Evolutionary conservation across 192 early-diverging fungal species (phyloP).

Genomic region (Chytriomyces hyalinus): DNA sequence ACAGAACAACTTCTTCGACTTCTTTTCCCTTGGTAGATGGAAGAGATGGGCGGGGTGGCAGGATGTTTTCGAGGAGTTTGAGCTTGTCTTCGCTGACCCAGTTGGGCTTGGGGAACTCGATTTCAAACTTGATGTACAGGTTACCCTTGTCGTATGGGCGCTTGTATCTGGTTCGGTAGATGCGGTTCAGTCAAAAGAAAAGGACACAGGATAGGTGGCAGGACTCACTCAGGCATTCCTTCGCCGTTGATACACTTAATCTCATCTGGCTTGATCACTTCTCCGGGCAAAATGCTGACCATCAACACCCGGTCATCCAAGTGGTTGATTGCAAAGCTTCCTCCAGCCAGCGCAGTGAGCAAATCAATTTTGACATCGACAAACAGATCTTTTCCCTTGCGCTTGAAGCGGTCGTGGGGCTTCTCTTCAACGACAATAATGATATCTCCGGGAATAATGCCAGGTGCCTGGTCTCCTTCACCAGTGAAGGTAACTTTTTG

Average conservation of each 20-base stretch:
- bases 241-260: conserved; percentile 85
- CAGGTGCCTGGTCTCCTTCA: conserved; percentile 96
- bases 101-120: conserved; percentile 89
- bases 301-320: conserved; percentile 89
- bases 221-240: conserved; percentile 95
- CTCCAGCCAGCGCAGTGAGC: conserved; percentile 93
- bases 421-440: conserved; percentile 97
- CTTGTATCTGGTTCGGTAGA: conserved; percentile 46
- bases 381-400: conserved; percentile 90
- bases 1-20: conserved; percentile 86
- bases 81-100: conserved; percentile 76
- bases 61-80: conserved; percentile 75
- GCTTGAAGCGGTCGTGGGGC: conserved; percentile 89
- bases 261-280: conserved; percentile 92
- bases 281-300: conserved; percentile 91
- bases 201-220: conserved; percentile 46
- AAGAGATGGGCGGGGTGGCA: conserved; percentile 75
- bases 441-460: conserved; percentile 95
- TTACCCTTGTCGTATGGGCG: conserved; percentile 82
- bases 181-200: conserved; percentile 5
- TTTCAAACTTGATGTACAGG: conserved; percentile 90
- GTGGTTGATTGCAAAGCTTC: conserved; percentile 89
- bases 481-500: conserved; percentile 94
- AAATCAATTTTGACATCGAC: conserved; percentile 94
- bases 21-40: conserved; percentile 61